These are phyloP conservation scores for Triticum monococcum DNA, from an alignment of 176 grass and related monocot species.

Conservation along the genomic window DNA sequence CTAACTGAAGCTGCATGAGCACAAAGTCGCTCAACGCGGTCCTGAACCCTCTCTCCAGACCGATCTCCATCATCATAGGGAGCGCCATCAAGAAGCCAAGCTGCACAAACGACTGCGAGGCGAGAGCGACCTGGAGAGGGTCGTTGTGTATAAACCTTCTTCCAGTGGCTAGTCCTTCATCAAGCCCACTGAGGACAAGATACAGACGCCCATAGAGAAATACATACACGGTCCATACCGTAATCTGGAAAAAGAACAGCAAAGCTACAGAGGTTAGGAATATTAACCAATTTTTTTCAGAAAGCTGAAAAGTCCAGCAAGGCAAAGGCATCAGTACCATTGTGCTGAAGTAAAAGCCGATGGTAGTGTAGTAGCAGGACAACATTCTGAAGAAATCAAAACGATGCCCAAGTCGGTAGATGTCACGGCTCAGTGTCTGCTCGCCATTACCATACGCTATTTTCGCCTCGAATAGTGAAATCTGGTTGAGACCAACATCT, in stretches of 20 bases:
- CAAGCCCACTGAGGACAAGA: conserved; percentile 87
- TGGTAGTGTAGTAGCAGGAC: conserved; percentile 92
- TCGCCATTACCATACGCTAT: conserved; percentile 94
- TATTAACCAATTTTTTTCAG: neutral
- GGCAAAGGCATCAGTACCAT: conserved; percentile 51
- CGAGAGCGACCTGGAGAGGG: conserved; percentile 84
- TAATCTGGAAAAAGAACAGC: conserved; percentile 54
- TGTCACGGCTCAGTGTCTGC: conserved; percentile 79
- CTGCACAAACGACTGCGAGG: conserved; percentile 91
- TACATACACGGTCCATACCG: conserved; percentile 84
- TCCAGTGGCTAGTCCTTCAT: conserved; percentile 56
- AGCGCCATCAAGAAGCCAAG: conserved; percentile 90
- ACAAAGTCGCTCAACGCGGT: conserved; percentile 90
- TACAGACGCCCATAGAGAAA: conserved; percentile 93
- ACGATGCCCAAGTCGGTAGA: conserved; percentile 84
- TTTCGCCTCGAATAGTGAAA: conserved; percentile 92
- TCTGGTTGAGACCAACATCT: conserved; percentile 96
- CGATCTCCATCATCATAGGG: conserved; percentile 99
- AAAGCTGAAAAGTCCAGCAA: neutral
- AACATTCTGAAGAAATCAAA: conserved; percentile 99
- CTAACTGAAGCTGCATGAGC: conserved; percentile 94
- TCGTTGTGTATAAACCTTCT: conserved; percentile 71
- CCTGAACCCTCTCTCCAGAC: conserved; percentile 94
- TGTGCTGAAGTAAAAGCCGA: conserved; percentile 95
- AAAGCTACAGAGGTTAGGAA: neutral